Base-by-base conservation (phyloP, 1,284 basidiomycete species). In the Boletus sp. region DNA sequence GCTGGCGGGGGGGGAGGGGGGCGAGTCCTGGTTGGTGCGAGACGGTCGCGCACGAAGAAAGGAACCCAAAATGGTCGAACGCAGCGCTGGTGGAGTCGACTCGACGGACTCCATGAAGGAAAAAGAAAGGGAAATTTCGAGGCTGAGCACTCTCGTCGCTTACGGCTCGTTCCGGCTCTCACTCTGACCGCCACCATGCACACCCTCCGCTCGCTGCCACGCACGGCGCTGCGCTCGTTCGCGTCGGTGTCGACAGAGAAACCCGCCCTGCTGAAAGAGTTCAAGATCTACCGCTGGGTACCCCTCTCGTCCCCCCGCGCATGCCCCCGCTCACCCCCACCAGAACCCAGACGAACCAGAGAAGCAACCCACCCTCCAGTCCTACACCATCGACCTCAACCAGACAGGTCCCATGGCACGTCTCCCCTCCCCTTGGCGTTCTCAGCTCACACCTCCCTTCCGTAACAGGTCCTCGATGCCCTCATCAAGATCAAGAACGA, bases 401-500 rank as follows among this genome's bases (percentile, higher is more conserved):
- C 89, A 95, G 79, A 95, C 91, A 50, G 97, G 97, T 13, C 97
- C 97, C 64, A 99, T 99, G 97, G 91, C 94, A 63, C 52, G 83
- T 75, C 44, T 64, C 16, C 30, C 43, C 47, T 9, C 52, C 6
- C 27, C 48, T 27, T 31, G 27, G 21, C 30, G 9, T n/a, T 14
- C 48, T 49, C 48, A 31, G 19, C 46, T 19, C 19, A 30, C 48
- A 47, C 14, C 6, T 44, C 43, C 11, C 21, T 44, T 14, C 21
- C n/a, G 21, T 10, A 25, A 30, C 63, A 89, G 92, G 81, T 96
- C 56, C 87, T 96, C 52, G 95, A 97, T 71, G 93, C 92, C 3
- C 86, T 97, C 70, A 97, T 98, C 81, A 98, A 99, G 81, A 98
- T 99, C 77, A 99, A 99, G 87, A 98, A 98, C 78, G 96, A 98